Base-by-base conservation (phyloP, 257 asterid species). In the Nemophila menziesii region DNA sequence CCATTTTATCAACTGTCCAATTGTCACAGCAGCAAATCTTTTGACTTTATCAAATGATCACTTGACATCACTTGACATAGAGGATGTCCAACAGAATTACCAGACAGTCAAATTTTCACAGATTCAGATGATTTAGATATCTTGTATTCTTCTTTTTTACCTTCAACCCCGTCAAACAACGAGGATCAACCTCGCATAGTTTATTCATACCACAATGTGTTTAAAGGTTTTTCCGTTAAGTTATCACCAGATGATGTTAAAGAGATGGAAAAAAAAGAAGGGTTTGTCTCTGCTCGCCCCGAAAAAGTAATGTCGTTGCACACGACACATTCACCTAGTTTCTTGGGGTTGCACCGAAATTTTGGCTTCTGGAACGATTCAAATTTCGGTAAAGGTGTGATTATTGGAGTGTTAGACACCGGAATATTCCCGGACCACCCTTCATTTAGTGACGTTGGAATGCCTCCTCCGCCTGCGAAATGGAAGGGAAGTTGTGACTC, bases 401-500 rank as follows among this genome's bases (percentile, higher is more conserved):
- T 62, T 12, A 57, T 67, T 12, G 66, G 63, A 5, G 52, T 62
- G 4, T n/a, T 61, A 8, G 69, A 67, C 56, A 51, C 49, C 4
- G 69, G 73, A 22, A 57, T 67, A n/a, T 24, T 42, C 4, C 62
- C 65, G 0, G 51, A 10, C 7, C 69, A 61, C 27, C 62, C 58
- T 7, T 56, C 63, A 0, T 67, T 67, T 46, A 16, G 8, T 14
- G 60, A 49, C 15, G 17, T 47, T 14, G 56, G 21, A 10, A 51
- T 57, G 48, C 43, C 59, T 3, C 48, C 52, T 16, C 59, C 56
- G 2, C 73, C 62, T 3, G 33, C 11, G 0, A 66, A 55, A 26
- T 61, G 66, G 73, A 67, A 56, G 22, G 73, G 73, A 23, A 52
- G 33, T 21, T 67, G 69, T 27, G 62, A 46, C 3, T 63, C 66